Evolutionary conservation across 257 asterid genomes (phyloP), one percentile per base, ranked within the genome.

Genomic region (Paraleonurus japonicus): DNA sequence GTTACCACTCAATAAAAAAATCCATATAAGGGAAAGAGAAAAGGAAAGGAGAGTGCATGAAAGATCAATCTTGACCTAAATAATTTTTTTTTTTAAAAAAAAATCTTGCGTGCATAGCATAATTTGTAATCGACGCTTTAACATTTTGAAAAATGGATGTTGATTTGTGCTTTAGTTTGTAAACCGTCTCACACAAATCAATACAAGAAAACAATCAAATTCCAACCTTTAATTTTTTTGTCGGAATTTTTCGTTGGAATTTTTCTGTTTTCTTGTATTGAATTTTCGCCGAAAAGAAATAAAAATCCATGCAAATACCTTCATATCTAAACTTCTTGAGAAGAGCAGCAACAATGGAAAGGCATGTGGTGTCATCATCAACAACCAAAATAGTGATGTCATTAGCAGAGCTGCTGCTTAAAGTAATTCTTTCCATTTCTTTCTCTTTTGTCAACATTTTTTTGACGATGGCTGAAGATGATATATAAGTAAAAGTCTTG

Each of bases 281-380:
- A n/a, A n/a, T n/a, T n/a, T n/a, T n/a, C n/a, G n/a, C n/a, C n/a
- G n/a, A n/a, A 24, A 6, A 24, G 0, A 22, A 61, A 19, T 0
- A 13, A 20, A 63, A 5, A 7, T 11, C 11, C 41, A 43, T 64
- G 60, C 33, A 62, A 17, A 20, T 72, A 85, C 95, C 91, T 73
- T 68, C 39, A 71, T 82, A 80, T 1, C 79, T 77, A 55, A 78
- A 76, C 63, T 74, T 80, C 72, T 69, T 82, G 43, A 88, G 91
- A 24, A 75, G 65, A 27, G 85, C 88, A 75, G 95, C 79, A 73
- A 81, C 79, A 54, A 84, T 66, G 66, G 89, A 15, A 59, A 85
- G 88, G 72, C 84, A 85, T 0, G 83, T 79, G 3, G 65, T 59
- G 68, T 85, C 94, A 74, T 86, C 87, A 54, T 88, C 95, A 2